Evolutionary conservation across 257 asterid species (phyloP), one percentile per base, ranked within the genome.

Genomic region (Nicotiana benthamiana): DNA sequence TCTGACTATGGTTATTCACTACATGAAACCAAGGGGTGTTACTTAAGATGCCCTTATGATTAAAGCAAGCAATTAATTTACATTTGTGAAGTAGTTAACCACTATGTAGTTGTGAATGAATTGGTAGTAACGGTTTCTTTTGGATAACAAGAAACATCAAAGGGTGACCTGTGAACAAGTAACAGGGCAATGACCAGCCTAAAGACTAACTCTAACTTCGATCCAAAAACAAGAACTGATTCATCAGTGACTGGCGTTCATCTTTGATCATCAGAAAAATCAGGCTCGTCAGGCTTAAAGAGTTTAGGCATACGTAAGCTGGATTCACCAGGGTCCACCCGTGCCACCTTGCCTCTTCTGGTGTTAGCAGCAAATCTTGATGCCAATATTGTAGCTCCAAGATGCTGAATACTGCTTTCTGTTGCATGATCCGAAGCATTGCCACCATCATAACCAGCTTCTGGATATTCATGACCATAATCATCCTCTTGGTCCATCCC

Each of bases 281-380:
- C 87, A 65, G 96, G 97, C 46, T 94, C 98, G 8, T 89, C 86
- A 2, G 97, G 97, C 87, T 92, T 93, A 75, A 90, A 89, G 13
- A 94, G 83, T 84, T 90, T 91, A 1, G 97, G 97, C 94, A 91
- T 89, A 15, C 81, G 75, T 30, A 89, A 84, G 76, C 88, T 79
- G 3, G 92, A 78, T 24, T 82, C 85, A 46, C 48, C 86, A 12
- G 90, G 79, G 27, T 83, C 88, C 18, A 79, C 85, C 16, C 86
- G 76, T 40, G 76, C 70, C 27, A 89, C 84, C 86, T 83, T 91
- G 65, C 88, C 91, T 86, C 84, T 89, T 83, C 86, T 88, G 0
- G 94, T 86, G 77, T 91, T 93, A 0, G 89, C 88, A 48, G 93
- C 97, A 81, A 94, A 92, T 81, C 82, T 94, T 0, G 91, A 90